Evolutionary conservation across 768 basidiomycete species (phyloP).

Genomic region (Piloderma croceum): DNA sequence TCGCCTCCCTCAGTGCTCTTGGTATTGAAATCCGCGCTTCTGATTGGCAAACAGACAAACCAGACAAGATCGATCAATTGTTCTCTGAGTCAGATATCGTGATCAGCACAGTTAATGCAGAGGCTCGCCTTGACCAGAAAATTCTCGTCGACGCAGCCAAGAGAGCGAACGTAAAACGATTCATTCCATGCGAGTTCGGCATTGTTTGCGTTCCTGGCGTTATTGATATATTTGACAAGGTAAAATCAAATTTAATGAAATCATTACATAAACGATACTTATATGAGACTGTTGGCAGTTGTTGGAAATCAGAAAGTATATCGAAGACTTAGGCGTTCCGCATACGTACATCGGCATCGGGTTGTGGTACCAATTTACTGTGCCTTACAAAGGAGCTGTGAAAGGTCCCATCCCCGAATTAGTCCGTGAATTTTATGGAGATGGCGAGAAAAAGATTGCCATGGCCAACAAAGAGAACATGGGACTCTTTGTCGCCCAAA

Average conservation of each 20-base stretch:
- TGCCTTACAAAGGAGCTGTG: too few relatives aligned
- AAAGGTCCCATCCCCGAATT: neutral
- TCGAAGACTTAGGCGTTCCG: neutral
- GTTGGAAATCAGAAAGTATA: neutral
- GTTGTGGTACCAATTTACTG: slow-evolving; percentile 15
- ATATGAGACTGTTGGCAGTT: neutral
- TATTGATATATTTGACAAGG: neutral
- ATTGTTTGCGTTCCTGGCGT: neutral
- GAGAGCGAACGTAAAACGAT: slow-evolving; percentile 11
- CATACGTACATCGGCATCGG: slow-evolving; percentile 2
- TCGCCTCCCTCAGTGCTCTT: slow-evolving; percentile 5
- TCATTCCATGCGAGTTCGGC: slow-evolving; percentile 3
- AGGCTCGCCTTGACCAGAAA: slow-evolving; percentile 10
- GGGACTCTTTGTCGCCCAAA: slow-evolving; percentile 23
- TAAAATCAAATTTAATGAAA: neutral
- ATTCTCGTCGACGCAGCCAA: slow-evolving; percentile 24
- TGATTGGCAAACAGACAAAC: slow-evolving; percentile 9
- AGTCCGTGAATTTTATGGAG: too few relatives aligned
- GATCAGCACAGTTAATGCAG: slow-evolving; percentile 12
- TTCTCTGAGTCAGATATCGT: slow-evolving; percentile 14
- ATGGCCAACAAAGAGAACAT: slow-evolving; percentile 22
- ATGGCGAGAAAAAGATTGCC: slow-evolving; percentile 14
- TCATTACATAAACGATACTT: neutral
- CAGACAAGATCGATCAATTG: slow-evolving; percentile 10
- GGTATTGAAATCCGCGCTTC: slow-evolving; percentile 16